Evolutionary conservation across 1,284 basidiomycete genomes (phyloP).

Genomic region (Ganoderma leucocontextum): DNA sequence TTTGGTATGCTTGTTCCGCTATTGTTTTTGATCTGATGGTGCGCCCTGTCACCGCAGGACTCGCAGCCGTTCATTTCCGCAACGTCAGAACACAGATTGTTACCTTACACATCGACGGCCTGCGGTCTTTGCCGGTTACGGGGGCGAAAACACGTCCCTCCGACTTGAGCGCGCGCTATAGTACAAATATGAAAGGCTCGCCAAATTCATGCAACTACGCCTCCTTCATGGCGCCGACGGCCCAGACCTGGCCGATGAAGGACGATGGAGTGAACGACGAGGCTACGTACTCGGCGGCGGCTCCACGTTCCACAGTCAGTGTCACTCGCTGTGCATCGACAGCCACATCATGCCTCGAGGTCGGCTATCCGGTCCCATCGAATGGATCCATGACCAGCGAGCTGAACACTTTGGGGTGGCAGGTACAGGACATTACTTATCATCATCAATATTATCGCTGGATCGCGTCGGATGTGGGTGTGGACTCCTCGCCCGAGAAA

Average conservation of each 20-base stretch:
- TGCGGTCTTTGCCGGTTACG: not conserved
- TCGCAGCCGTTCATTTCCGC: constrained; percentile 3
- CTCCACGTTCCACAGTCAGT: not conserved
- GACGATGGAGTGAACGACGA: not conserved
- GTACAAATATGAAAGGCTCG: not conserved
- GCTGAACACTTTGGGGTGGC: not conserved
- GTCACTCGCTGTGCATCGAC: not conserved
- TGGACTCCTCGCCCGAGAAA: not conserved
- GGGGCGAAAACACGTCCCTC: constrained; percentile 1
- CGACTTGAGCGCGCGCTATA: not conserved
- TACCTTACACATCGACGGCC: not conserved
- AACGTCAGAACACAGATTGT: not conserved
- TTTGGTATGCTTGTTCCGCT: not conserved
- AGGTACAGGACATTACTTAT: not conserved
- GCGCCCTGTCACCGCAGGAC: not conserved
- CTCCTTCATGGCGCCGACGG: constrained; percentile 8
- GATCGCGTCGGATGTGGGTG: not conserved
- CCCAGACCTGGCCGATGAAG: not conserved
- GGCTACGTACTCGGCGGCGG: not conserved
- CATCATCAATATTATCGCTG: not conserved
- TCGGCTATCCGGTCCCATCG: not conserved
- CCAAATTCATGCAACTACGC: constrained; percentile 12
- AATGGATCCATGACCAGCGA: not conserved
- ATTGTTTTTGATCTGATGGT: not conserved
- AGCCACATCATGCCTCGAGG: not conserved